Evolutionary conservation across 345 rosid genomes (phyloP).

Genomic region (Reutealis trisperma): DNA sequence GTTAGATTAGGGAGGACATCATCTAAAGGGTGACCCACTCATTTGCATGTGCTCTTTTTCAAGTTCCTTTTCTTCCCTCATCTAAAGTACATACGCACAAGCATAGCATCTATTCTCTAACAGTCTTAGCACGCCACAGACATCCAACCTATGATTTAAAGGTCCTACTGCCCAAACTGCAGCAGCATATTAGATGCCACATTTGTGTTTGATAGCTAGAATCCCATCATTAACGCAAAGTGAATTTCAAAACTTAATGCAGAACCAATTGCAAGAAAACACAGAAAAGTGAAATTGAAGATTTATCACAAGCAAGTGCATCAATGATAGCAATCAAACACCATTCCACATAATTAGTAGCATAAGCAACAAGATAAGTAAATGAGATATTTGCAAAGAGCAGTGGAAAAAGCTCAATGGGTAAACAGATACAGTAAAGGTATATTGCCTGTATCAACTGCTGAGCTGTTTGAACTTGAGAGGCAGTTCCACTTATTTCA

Average conservation of each 20-base stretch:
- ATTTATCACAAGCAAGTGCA: not conserved
- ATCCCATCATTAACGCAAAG: not conserved
- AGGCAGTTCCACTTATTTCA: constrained; percentile 95
- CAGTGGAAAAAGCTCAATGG: not conserved
- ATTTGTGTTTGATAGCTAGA: not conserved
- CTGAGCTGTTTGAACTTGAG: constrained; percentile 97
- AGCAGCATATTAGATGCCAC: too few species aligned
- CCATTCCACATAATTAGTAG: not conserved
- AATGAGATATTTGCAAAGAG: not conserved
- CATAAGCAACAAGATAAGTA: not conserved
- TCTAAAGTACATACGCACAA: not conserved
- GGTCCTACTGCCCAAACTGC: not conserved
- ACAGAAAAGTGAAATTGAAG: not conserved
- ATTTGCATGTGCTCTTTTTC: too few species aligned
- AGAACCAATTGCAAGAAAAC: not conserved
- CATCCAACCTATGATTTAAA: not conserved
- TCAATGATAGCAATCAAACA: not conserved
- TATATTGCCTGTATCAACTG: constrained; percentile 84
- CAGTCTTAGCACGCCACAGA: not conserved
- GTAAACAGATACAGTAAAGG: not conserved
- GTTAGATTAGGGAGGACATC: too few species aligned
- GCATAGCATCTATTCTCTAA: not conserved
- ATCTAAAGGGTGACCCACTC: too few species aligned
- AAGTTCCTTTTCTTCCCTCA: not conserved
- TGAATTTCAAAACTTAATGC: not conserved